Evolutionary conservation across 768 basidiomycete species (phyloP), one percentile per base, ranked within the genome.

Genomic region (Gymnopilus junonius): DNA sequence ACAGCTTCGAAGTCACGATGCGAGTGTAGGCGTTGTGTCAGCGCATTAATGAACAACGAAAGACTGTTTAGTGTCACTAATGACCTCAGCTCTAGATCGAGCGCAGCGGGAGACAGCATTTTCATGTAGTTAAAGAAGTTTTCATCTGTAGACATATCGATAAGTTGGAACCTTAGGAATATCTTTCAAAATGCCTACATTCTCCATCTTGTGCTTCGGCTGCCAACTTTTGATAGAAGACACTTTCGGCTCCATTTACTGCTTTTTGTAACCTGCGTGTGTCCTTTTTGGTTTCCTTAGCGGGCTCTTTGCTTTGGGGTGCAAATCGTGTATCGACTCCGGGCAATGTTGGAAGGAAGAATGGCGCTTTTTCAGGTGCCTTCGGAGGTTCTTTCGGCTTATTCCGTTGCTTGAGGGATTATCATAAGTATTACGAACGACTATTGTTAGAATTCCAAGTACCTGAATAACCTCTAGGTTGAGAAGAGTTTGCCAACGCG

Each of bases 331-430:
- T 83, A 61, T 96, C 94, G 11, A 95, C 85, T 11, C 95, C 97
- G 4, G 92, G 90, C 11, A 98, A 77, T 1, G 95, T 94, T 21
- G 97, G 97, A 15, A 99, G 80, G 82, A 99, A 99, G 82, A 99
- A 99, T 0, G 97, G 97, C 1, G 95, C 97, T 63, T 94, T 86
- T 77, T 98, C 97, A 12, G 94, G 94, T 25, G 90, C 92, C 76
- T 99, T 98, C 7, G 95, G 95, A 0, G 95, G 87, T 65, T 97
- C 96, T 75, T 92, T 95, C 12, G 97, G 95, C 80, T 96, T 97
- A 74, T 99, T 99, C 58, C 97, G 89, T 84, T 92, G 91, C 91
- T 97, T 8, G 63, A 42, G 48, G n/a, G 17, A 20, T 46, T 11
- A 57, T 48, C 10, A 51, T 55, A 15, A 43, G 39, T 39, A 29